Evolutionary conservation across 129 eudicot genomes (phyloP).

Genomic region (Flaveria ramosissima): DNA sequence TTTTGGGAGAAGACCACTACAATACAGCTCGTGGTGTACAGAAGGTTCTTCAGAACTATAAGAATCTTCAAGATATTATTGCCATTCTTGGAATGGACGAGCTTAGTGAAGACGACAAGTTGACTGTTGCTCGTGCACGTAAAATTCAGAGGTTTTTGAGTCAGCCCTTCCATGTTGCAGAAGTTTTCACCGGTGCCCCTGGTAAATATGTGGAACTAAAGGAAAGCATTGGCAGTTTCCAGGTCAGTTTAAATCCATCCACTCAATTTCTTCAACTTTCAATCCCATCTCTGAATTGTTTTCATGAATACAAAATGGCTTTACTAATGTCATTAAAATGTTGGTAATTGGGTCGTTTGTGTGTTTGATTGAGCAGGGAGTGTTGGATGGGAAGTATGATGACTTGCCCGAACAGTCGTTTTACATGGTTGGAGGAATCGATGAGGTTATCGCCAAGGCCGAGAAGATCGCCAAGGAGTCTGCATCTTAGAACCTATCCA

Average conservation of each 20-base stretch:
- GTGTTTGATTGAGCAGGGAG: slow-evolving; percentile 6
- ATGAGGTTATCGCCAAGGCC: slow-evolving; percentile 29
- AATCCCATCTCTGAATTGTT: not conserved
- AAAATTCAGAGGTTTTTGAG: too few relatives aligned
- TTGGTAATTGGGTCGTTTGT: not conserved
- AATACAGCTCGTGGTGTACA: slow-evolving; percentile 95
- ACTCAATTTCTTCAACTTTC: not conserved
- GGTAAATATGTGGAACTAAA: slow-evolving; percentile 85
- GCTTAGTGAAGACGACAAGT: too few relatives aligned
- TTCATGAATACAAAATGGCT: not conserved
- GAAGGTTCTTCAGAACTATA: slow-evolving; percentile 83
- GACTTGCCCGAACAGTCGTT: slow-evolving; percentile 24
- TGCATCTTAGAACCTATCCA: slow-evolving; percentile 40
- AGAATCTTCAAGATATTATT: slow-evolving; percentile 39
- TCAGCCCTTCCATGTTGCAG: slow-evolving; percentile 7
- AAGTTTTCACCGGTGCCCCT: slow-evolving; percentile 45
- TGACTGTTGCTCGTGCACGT: too few relatives aligned
- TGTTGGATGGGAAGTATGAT: slow-evolving; percentile 30
- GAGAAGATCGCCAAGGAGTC: slow-evolving; percentile 34
- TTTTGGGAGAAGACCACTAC: slow-evolving; percentile 79
- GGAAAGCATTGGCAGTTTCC: slow-evolving; percentile 80
- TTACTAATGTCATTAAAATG: not conserved
- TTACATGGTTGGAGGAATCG: slow-evolving; percentile 33
- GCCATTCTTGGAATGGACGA: too few relatives aligned
- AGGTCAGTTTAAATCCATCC: slow-evolving; percentile 42